A percentile compares a stretch with the other conserved stretches of the same genome.
Conservation (phyloP, 495 filamentous ascomycete genomes). For the Xylaria cubensis region DNA sequence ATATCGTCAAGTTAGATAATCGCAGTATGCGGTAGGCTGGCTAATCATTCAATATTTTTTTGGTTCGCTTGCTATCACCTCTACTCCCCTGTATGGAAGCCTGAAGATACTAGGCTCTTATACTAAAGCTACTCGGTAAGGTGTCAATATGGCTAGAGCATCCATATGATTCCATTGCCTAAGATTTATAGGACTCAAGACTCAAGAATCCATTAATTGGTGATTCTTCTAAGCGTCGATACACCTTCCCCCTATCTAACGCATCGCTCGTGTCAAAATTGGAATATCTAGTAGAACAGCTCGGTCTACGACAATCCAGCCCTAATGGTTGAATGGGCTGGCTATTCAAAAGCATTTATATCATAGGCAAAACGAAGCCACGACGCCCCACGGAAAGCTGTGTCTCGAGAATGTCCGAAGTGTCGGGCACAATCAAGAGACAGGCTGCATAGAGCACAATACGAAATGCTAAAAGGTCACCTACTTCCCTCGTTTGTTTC, state of each 20-base stretch:
- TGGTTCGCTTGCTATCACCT: background rate
- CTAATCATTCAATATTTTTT: background rate
- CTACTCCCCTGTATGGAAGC: background rate
- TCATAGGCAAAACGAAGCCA: conserved; percentile 2
- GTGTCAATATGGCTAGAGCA: no score
- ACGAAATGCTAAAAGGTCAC: background rate
- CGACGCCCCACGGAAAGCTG: background rate
- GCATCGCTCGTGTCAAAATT: background rate
- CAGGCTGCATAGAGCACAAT: background rate
- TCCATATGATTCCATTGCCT: no score
- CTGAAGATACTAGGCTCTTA: background rate
- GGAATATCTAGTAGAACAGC: background rate
- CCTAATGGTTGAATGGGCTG: background rate
- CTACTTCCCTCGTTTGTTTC: background rate
- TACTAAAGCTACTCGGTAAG: background rate
- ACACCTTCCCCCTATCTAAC: background rate
- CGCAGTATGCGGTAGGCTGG: background rate
- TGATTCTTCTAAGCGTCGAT: background rate
- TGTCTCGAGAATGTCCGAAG: background rate
- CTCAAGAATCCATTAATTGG: background rate
- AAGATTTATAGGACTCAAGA: no score
- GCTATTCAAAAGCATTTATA: background rate
- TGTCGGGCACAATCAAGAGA: background rate
- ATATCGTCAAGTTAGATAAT: background rate
- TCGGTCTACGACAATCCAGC: background rate